Percentiles rank a stretch among this genome's conserved stretches.
Conservation (phyloP, 257 asterid species). For the Asclepias syriaca region DNA sequence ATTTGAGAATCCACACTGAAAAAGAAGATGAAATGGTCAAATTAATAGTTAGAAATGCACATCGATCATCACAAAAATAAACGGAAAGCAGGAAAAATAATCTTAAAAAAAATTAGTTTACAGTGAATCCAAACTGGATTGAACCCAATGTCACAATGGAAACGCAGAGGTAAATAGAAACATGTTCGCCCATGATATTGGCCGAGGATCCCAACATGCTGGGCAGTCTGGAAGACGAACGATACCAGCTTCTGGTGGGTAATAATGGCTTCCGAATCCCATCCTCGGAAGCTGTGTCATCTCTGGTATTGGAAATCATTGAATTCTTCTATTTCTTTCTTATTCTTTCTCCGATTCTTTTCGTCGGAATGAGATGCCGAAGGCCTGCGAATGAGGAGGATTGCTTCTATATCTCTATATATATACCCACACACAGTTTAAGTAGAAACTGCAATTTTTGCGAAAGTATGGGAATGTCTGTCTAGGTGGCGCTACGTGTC, state of each 20-base stretch:
- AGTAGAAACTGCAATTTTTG: too few species aligned
- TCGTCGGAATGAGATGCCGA: not conserved
- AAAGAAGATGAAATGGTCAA: not conserved
- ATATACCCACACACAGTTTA: too few species aligned
- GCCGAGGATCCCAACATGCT: constrained; percentile 58
- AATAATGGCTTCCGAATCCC: constrained; percentile 78
- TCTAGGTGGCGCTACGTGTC: constrained; percentile 8
- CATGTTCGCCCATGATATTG: constrained; percentile 52
- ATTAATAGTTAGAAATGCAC: too few species aligned
- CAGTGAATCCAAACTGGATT: constrained; percentile 72
- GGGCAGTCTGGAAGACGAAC: constrained; percentile 58
- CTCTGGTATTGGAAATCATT: constrained; percentile 35
- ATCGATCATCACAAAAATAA: not conserved
- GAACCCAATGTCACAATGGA: constrained; percentile 76
- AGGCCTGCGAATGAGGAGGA: not conserved
- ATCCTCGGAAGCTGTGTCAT: constrained; percentile 46
- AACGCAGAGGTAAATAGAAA: constrained; percentile 73
- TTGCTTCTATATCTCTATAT: not conserved
- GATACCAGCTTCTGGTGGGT: constrained; percentile 92
- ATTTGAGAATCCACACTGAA: constrained; percentile 77
- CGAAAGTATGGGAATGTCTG: constrained; percentile 21
- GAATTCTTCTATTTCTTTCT: not conserved
- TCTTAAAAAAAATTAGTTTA: not conserved
- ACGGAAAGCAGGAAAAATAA: not conserved
- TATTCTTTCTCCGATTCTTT: not conserved